Base-by-base conservation (phyloP, 208 protist genomes). In the Leishmania turanica region DNA sequence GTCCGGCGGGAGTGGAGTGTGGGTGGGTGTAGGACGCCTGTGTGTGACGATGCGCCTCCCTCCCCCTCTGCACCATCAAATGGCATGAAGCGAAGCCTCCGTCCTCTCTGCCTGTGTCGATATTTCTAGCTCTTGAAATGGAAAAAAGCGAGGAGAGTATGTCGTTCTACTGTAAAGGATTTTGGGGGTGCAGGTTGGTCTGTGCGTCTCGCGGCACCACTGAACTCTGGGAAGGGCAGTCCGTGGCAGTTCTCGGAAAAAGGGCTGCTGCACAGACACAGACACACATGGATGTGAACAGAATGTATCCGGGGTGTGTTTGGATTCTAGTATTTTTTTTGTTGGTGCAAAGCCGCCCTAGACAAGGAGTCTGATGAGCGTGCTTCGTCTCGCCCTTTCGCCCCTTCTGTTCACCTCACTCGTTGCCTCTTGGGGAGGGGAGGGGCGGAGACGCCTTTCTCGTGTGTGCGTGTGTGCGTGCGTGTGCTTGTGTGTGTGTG, bases 281-380 rank as follows among this genome's bases (percentile, higher is more conserved):
- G 34, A 27, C 53, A 62, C 73, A 64, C 21, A 34, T 24, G 11
- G 34, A 47, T 21, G 27, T 47, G 42, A 40, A 31, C 51, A 62
- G 31, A n/a, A 49, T 37, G 77, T 74, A 47, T 60, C 27, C 51
- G 40, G 45, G 65, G n/a, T 73, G 17, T 37, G 42, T 7, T n/a
- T 11, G 0, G 24, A 37, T 21, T 17, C 24, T 45, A 8, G 47
- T 77, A 24, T 15, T 47, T 24, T 24, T 34, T 2, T 47, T 17
- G 60, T 15, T 47, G 8, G 60, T 77, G 13, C 37, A 1, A 51
- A 62, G 51, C 24, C 45, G 69, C 45, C 51, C 69, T 73, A 31
- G 42, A 54, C 19, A 68, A 13, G 77, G 31, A 81, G 45, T 66
- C 21, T 49, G 40, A 42, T 62, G 42, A 80, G 6, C 70, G 79